phyloP scores from a whole-genome alignment of 768 basidiomycete genomes.

The Tricholoma furcatifolium region DNA sequence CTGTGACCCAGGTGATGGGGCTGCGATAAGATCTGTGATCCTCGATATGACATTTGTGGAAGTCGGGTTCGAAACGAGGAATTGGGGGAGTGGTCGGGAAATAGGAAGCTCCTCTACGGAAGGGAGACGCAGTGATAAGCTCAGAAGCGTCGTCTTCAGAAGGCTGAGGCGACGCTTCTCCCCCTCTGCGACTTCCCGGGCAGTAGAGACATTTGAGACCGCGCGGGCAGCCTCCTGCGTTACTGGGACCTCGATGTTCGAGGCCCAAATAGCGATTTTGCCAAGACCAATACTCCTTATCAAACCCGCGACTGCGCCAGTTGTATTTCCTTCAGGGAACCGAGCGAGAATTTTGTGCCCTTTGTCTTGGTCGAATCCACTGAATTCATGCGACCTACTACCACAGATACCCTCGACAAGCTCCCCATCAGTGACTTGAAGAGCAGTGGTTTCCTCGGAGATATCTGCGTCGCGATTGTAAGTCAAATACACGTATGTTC shows the following conservation, averaged over 20 bases:
- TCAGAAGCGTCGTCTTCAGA: constrained; percentile 30
- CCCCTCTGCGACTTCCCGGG: constrained; percentile 11
- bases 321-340: constrained; percentile 19
- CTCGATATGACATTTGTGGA: constrained; percentile 36
- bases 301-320: constrained; percentile 30
- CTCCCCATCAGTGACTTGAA: constrained; percentile 22
- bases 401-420: constrained; percentile 29
- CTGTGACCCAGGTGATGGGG: constrained; percentile 27
- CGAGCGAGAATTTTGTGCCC: constrained; percentile 30
- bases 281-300: constrained; percentile 40
- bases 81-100: constrained; percentile 55
- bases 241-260: constrained; percentile 58
- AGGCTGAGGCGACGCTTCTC: constrained; percentile 26
- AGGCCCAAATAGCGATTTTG: constrained; percentile 52
- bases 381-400: constrained; percentile 22
- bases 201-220: constrained; percentile 19
- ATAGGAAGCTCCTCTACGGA: constrained; percentile 29
- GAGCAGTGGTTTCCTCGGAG: constrained; percentile 10
- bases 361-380: constrained; percentile 28
- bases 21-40: constrained; percentile 36
- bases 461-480: constrained; percentile 8
- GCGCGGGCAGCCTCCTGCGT: constrained; percentile 30
- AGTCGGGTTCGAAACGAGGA: constrained; percentile 46
- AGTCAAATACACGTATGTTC: constrained; percentile 29
- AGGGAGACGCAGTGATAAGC: constrained; percentile 42